Base-by-base conservation (phyloP, 2,329 filamentous ascomycete genomes). In the Colletotrichum salicis region DNA sequence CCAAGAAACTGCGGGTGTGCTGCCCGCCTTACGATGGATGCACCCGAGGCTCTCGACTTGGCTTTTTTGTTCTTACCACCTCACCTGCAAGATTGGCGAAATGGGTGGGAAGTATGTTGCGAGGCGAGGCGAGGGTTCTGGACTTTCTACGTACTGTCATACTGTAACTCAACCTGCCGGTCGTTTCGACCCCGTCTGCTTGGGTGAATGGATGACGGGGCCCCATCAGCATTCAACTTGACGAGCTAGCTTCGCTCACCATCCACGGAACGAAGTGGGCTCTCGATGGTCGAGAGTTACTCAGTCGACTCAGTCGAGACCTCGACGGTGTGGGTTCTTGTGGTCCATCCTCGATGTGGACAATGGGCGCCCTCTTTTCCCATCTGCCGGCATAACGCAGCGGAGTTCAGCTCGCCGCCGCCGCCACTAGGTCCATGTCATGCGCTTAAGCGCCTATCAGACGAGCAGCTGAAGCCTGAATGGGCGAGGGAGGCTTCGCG, bases 201-300 rank as follows among this genome's bases (percentile, higher is more conserved):
- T 19, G 29, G 29, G 22, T 15, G 4, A 8, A 22, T 37, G 33
- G 35, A 41, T 41, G 37, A 70, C 15, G 37, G 56, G 41, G 48
- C 55, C 63, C 22, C 19, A 24, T 41, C 5, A 22, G 22, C 24
- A 27, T 29, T 71, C 41, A 68, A 59, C 15, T 11, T 69, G 69
- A 69, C 41, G 69, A 59, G 45, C 69, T 68, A 71, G 69, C 59
- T 51, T 48, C 33, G 57, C 61, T 61, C 52, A 45, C 37, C 51
- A 62, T 51, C 24, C 24, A 48, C 19, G 60, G 6, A n/a, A 31
- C 48, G 33, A 29, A 29, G 37, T 33, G 35, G 65, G 24, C 22
- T 27, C 41, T 22, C 19, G 41, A n/a, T 22, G n/a, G 41, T 58
- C 62, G 24, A 67, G 27, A 54, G 27, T 19, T 15, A 29, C 37